Base-by-base conservation (phyloP, 2,329 filamentous ascomycete genomes). In the Chaetomiaceae sp. region DNA sequence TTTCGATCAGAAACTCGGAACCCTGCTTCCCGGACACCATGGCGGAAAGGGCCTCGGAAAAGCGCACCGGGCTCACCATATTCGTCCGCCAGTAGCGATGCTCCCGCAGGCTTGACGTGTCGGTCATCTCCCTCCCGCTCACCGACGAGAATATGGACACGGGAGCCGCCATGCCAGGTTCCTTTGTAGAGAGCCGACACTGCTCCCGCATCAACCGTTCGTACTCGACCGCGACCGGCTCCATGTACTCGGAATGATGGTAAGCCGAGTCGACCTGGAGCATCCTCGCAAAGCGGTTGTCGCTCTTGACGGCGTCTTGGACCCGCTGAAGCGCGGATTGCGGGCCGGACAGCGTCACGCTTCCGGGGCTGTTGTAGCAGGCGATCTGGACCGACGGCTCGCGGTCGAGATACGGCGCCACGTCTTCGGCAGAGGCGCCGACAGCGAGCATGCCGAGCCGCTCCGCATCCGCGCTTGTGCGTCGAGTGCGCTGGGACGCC, bases 381-480 rank as follows among this genome's bases (percentile, higher is more conserved):
- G 65, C 63, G 25, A 66, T 55, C 32, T 36, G 37, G 0, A 54
- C 56, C 0, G 41, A 29, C 5, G 69, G 62, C 14, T 55, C 54
- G 16, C 30, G 18, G 3, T 65, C n/a, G n/a, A n/a, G 47, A 16
- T 54, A 64, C 9, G 37, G 25, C 8, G 37, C 21, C 9, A 62
- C 55, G 1, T 34, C 58, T 2, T 64, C 55, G 6, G 51, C 43
- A 2, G 54, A 43, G 0, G 68, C 25, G 2, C 65, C 66, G 0
- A 67, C 64, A 1, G 66, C 65, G 20, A 68, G 51, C 67, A 69
- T 69, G 4, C 66, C 67, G 1, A 72, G 69, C 9, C 47, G 11
- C 18, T 40, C 44, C 5, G 40, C 27, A 7, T 33, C 20, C 6
- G 7, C 18, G 46, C 32, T 55, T 6, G 43, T 41, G 3, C 13